These are phyloP conservation scores for Arthrobotrys entomopaga DNA, from an alignment of 2,329 filamentous ascomycete species.

Conservation along the genomic window DNA sequence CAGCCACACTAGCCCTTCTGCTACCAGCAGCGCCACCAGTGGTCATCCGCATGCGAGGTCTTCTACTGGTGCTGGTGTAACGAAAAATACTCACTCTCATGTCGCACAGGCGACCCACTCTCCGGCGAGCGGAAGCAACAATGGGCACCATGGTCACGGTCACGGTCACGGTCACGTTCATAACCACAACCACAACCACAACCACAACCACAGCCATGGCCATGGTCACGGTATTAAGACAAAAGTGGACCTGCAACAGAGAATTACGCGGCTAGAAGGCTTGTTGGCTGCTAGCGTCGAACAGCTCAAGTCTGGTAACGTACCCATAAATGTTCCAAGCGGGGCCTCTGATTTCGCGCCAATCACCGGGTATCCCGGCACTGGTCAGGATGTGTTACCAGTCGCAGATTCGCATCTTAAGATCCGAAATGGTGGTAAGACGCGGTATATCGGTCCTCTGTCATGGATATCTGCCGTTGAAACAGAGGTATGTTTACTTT, in stretches of 20 bases:
- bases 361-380: conserved; percentile 26
- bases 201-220: conserved; percentile 15
- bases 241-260: conserved; percentile 52
- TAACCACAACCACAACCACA: conserved; percentile 19
- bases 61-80: conserved; percentile 49
- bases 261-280: conserved; percentile 52
- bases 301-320: conserved; percentile 51
- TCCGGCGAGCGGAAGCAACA: conserved; percentile 15
- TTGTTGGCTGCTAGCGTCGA: conserved; percentile 53
- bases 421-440: conserved; percentile 41
- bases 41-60: conserved; percentile 39
- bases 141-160: conserved; percentile 43
- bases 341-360: conserved; percentile 23
- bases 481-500: conserved; percentile 31
- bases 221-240: conserved; percentile 33
- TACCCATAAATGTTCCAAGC: conserved; percentile 42
- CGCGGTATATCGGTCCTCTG: conserved; percentile 48
- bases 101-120: conserved; percentile 39
- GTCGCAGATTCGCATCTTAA: conserved; percentile 51
- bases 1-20: conserved; percentile 21
- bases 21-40: conserved; percentile 45
- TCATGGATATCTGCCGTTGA: conserved; percentile 53
- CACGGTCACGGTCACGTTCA: conserved; percentile 16
- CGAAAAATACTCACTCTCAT: conserved; percentile 48
- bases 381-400: conserved; percentile 35